Percentiles rank a stretch among this genome's conserved stretches.
Conservation (phyloP, 2,329 filamentous ascomycete species). For the Aspergillus proliferans region DNA sequence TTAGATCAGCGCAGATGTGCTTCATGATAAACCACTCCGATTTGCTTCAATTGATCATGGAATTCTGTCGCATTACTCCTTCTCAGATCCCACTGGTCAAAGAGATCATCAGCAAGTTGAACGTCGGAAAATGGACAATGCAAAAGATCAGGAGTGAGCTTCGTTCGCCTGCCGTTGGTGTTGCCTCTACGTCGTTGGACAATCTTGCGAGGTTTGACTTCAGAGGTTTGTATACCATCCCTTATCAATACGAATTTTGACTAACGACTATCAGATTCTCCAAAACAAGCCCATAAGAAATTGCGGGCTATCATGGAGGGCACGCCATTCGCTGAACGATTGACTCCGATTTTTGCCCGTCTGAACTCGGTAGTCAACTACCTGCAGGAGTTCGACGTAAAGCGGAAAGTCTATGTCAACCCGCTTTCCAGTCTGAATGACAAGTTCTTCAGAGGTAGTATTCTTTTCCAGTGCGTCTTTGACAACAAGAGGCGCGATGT, state of each 20-base stretch:
- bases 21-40: slow-evolving; percentile 88
- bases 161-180: slow-evolving; percentile 70
- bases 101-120: slow-evolving; percentile 78
- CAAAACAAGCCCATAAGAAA: slow-evolving; percentile 67
- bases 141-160: slow-evolving; percentile 76
- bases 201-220: slow-evolving; percentile 90
- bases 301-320: slow-evolving; percentile 50
- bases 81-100: slow-evolving; percentile 66
- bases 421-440: slow-evolving; percentile 86
- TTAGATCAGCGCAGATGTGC: slow-evolving; percentile 68
- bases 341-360: slow-evolving; percentile 61
- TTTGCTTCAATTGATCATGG: slow-evolving; percentile 79
- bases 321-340: slow-evolving; percentile 47
- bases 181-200: slow-evolving; percentile 83
- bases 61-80: slow-evolving; percentile 72
- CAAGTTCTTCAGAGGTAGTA: slow-evolving; percentile 76
- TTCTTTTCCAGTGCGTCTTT: slow-evolving; percentile 86
- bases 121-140: slow-evolving; percentile 75
- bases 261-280: slow-evolving; percentile 54
- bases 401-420: slow-evolving; percentile 73
- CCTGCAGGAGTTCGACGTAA: slow-evolving; percentile 66
- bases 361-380: slow-evolving; percentile 73
- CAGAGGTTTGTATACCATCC: slow-evolving; percentile 51
- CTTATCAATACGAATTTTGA: slow-evolving; percentile 51
- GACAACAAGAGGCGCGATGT: slow-evolving; percentile 76